Conservation (phyloP, 768 basidiomycete genomes). For the Suillus fuscotomentosus region DNA sequence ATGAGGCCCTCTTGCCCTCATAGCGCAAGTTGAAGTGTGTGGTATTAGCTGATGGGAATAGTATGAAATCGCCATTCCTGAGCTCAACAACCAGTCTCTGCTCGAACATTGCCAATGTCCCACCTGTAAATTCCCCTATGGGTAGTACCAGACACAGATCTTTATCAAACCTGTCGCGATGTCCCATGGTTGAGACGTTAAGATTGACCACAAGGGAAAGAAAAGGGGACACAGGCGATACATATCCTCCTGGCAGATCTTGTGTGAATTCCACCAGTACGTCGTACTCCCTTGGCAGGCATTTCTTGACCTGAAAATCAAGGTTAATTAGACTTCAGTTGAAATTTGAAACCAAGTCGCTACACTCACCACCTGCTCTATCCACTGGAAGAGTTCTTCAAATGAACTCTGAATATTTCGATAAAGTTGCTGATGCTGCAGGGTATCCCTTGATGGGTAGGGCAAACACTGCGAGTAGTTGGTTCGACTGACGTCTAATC, state of each 20-base stretch:
- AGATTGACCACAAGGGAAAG: conserved; percentile 7
- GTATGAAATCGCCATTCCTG: not conserved
- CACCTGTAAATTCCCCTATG: conserved; percentile 1
- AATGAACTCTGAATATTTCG: not conserved
- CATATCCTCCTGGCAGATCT: not conserved
- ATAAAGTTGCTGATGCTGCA: not conserved
- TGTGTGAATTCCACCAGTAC: not conserved
- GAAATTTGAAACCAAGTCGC: too few species aligned
- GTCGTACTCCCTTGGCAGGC: not conserved
- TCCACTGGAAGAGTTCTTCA: not conserved
- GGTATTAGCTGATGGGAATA: not conserved
- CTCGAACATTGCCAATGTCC: conserved; percentile 8
- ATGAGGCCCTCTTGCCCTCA: conserved; percentile 5
- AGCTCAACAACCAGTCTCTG: conserved; percentile 5
- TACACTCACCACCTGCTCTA: not conserved
- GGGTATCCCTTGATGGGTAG: too few species aligned
- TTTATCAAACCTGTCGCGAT: conserved; percentile 3
- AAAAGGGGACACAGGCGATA: not conserved
- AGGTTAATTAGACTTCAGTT: not conserved
- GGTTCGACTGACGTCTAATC: not conserved
- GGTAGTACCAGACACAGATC: not conserved
- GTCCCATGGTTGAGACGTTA: conserved; percentile 5
- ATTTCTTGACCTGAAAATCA: not conserved
- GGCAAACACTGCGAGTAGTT: too few species aligned
- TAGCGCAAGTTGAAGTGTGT: conserved; percentile 11